Evolutionary conservation across 306 rosid species (phyloP), one percentile per base, ranked within the genome.

Genomic region (Geum urbanum): DNA sequence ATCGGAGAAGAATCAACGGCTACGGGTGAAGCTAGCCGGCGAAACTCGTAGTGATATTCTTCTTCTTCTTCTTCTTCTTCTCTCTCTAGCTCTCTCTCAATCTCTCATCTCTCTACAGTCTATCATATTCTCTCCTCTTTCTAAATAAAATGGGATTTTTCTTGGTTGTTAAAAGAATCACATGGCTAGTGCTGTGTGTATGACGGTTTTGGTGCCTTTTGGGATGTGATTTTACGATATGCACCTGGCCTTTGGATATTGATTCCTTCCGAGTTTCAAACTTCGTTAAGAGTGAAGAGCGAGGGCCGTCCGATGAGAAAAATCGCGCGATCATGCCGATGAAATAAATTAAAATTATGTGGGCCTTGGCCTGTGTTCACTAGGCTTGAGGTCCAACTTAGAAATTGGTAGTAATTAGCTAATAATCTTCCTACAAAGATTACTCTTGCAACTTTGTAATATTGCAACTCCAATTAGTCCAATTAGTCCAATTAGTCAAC

Each of bases 1-100:
- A 46, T 35, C 6, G 71, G 58, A 16, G 60, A 67, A 67, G 72
- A 67, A 48, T 48, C 60, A 18, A 50, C 35, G 48, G 60, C 71
- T n/a, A n/a, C 8, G 27, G 71, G 50, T 49, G 56, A 9, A 49
- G 15, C 60, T 22, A 55, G 46, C 58, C 43, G 43, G 44, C 64
- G 20, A 10, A 43, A 35, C 10, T 43, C 35, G n/a, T 16, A 35
- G 15, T 32, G 37, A 32, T 32, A 1, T 32, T 59, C 64, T 59
- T 27, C 63, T 55, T 20, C 37, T 20, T 6, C 56, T 50, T 16
- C 19, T 8, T 12, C 8, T 27, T 32, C 0, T 44, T 0, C 39
- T 45, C 39, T 12, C 1, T 1, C 8, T 18, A 11, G 19, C 16
- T 44, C 8, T 24, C 4, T 24, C 7, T 55, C 37, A 9, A 14